phyloP scores from a whole-genome alignment of 305 asterid species.

The Andrographis paniculata region DNA sequence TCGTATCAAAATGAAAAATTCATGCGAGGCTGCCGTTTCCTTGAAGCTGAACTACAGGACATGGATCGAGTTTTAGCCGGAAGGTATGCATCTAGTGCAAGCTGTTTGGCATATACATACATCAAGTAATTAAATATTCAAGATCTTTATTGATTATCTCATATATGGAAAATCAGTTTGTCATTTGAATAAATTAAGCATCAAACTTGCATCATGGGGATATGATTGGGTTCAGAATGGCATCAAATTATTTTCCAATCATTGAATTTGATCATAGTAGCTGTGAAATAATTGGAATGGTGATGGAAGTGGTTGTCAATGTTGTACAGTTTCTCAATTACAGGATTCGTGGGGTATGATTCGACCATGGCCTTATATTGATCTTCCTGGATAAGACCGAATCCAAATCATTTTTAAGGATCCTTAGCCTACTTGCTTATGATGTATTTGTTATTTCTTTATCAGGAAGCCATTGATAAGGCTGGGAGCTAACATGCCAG shows the following conservation, averaged over 20 bases:
- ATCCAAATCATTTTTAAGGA: no score
- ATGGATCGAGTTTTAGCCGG: slow-evolving; percentile 84
- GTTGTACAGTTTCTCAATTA: slow-evolving; percentile 17
- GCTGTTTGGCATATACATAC: no score
- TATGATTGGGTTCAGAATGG: slow-evolving; percentile 17
- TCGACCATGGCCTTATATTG: slow-evolving; percentile 17
- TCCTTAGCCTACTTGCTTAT: no score
- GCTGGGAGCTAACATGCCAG: slow-evolving; percentile 98
- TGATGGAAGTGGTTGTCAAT: slow-evolving; percentile 13
- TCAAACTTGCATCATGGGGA: slow-evolving; percentile 3
- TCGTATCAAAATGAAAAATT: slow-evolving; percentile 78
- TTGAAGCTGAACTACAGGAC: slow-evolving; percentile 96
- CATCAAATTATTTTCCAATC: slow-evolving; percentile 22
- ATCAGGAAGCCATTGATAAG: slow-evolving; percentile 81
- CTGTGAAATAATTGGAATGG: slow-evolving; percentile 22
- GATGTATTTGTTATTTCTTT: no score
- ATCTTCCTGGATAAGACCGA: slow-evolving; percentile 18
- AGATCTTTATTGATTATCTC: no score
- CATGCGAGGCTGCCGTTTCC: slow-evolving; percentile 94
- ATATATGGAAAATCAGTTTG: no score
- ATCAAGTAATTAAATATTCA: no score
- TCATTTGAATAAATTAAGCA: neutral
- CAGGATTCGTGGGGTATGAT: slow-evolving; percentile 34
- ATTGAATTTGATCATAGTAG: slow-evolving; percentile 29
- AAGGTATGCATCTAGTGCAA: slow-evolving; percentile 32